Evolutionary conservation across 2,329 filamentous ascomycete species (phyloP), one percentile per base, ranked within the genome.

Genomic region (Tolypocladium inflatum): DNA sequence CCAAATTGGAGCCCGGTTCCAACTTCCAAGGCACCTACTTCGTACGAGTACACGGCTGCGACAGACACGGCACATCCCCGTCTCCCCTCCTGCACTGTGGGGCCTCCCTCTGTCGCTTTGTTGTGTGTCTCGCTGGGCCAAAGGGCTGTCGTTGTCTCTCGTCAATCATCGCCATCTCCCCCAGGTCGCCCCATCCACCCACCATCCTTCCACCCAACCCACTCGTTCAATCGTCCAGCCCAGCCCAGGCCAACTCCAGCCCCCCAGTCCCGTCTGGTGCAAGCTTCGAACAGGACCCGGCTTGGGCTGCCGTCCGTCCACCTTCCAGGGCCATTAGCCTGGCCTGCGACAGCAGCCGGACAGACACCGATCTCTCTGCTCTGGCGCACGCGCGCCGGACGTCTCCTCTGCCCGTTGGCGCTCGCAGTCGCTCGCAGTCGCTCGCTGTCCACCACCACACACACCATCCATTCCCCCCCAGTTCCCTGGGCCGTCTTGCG

Each of bases 221-320:
- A 26, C 35, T 26, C 52, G n/a, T 30, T 13, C 35, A 45, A 21
- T 35, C 45, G 37, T 52, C 37, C 21, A 35, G 26, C 23, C 38
- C 56, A 6, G 26, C 4, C 26, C 26, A 58, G n/a, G 17, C 54
- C 54, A 51, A 54, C 37, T 39, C 21, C 21, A 45, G 26, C 17
- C 48, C 42, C 58, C 57, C 55, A 59, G 58, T 59, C 60, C 60
- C 55, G 53, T 57, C 60, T 55, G 19, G 57, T 51, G 42, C 60
- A 59, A 61, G 60, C 60, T 55, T 57, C 35, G 56, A 51, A 54
- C 58, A 35, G 54, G 55, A 51, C 55, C 35, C 37, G 58, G 58
- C 55, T 55, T 55, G 54, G 13, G 45, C 45, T 30, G 23, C 23
- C 45, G 43, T 48, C 42, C 52, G 53, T n/a, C 52, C 51, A 17